phyloP scores from a whole-genome alignment of 495 filamentous ascomycete genomes.

The Diplogelasinospora grovesii region DNA sequence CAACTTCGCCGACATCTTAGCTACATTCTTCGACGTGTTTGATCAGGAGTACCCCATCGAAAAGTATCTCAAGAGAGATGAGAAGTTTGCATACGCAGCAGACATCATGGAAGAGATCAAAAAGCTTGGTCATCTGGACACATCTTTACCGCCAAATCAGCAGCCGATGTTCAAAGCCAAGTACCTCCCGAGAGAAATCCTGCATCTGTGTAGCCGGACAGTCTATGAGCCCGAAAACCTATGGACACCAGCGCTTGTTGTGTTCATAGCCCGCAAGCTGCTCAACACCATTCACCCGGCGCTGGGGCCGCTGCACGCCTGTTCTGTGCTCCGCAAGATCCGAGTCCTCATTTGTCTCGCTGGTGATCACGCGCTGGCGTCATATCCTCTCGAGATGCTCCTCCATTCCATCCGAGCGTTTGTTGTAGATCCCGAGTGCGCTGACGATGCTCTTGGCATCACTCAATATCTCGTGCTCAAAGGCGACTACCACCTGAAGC shows the following conservation, averaged over 20 bases:
- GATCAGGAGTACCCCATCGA: conserved; percentile 61
- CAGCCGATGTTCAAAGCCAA: conserved; percentile 80
- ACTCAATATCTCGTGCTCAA: conserved; percentile 73
- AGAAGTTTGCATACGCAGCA: conserved; percentile 50
- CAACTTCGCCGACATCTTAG: conserved; percentile 71
- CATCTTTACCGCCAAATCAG: conserved; percentile 61
- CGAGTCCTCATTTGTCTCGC: conserved; percentile 74
- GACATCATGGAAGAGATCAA: conserved; percentile 62
- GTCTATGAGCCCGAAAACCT: conserved; percentile 55
- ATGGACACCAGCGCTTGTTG: conserved; percentile 71
- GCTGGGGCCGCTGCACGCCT: conserved; percentile 78
- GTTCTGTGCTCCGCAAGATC: conserved; percentile 78
- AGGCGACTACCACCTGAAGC: conserved; percentile 57
- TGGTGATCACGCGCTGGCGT: conserved; percentile 58
- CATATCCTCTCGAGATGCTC: conserved; percentile 89
- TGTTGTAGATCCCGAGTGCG: conserved; percentile 73
- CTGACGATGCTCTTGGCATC: conserved; percentile 86
- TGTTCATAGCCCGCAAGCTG: conserved; percentile 68
- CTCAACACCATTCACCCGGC: conserved; percentile 80
- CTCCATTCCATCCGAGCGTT: conserved; percentile 74
- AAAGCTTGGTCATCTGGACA: conserved; percentile 52
- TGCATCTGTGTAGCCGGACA: conserved; percentile 66
- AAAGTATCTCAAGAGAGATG: conserved; percentile 60
- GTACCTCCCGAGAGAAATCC: conserved; percentile 64
- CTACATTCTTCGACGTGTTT: conserved; percentile 69